Evolutionary conservation across 495 filamentous ascomycete species (phyloP).

Genomic region (Lentithecium fluviatile): DNA sequence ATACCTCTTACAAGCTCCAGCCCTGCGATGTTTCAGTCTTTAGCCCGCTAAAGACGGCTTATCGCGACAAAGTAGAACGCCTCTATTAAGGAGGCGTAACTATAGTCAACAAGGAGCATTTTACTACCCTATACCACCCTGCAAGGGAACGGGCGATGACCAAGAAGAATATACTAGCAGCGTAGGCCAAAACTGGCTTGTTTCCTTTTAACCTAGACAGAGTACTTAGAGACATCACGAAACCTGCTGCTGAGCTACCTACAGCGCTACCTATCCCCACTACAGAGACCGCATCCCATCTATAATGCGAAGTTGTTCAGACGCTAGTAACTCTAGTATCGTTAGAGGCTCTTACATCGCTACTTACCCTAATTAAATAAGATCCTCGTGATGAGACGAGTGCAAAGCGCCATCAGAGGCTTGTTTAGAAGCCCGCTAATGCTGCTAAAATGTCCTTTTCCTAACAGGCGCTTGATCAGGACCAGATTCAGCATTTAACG

Average conservation of each 20-base stretch:
- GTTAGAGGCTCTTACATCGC: slow-evolving; percentile 11
- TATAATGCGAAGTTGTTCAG: not conserved
- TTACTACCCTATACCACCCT: no score
- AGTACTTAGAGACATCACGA: slow-evolving; percentile 12
- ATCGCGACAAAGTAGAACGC: no score
- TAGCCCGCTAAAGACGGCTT: no score
- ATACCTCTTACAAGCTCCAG: no score
- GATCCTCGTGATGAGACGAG: slow-evolving; percentile 6
- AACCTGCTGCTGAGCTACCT: not conserved
- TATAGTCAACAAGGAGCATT: no score
- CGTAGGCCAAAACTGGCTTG: slow-evolving; percentile 4
- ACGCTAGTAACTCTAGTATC: slow-evolving; percentile 8
- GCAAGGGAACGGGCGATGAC: not conserved
- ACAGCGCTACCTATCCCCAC: not conserved
- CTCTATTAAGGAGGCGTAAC: no score
- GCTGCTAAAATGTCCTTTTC: slow-evolving; percentile 18
- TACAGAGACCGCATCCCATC: not conserved
- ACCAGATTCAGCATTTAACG: no score
- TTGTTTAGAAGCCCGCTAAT: slow-evolving; percentile 15
- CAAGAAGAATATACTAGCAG: slow-evolving; percentile 5
- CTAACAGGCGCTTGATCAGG: no score
- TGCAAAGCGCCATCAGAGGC: slow-evolving; percentile 5
- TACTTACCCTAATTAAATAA: slow-evolving; percentile 7
- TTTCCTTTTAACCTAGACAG: slow-evolving; percentile 1
- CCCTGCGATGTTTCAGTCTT: no score